A percentile compares a stretch with the other conserved stretches of the same genome.
These are phyloP conservation scores for Cladorrhinum sp. DNA, from an alignment of 2,329 filamentous ascomycete genomes.

Conservation along the genomic window DNA sequence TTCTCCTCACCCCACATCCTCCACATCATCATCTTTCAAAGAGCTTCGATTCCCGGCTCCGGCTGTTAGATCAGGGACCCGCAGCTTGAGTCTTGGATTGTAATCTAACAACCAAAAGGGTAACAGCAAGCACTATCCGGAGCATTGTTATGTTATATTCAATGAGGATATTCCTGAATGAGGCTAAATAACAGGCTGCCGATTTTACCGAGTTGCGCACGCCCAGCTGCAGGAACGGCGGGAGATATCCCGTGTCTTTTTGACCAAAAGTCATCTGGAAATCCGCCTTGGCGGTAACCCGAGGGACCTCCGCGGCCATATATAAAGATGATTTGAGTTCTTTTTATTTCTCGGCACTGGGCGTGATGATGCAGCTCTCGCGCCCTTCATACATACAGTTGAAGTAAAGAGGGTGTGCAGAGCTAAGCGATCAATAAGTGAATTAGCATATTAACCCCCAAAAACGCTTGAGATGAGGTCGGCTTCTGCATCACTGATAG, in stretches of 20 bases:
- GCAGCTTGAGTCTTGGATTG: constrained; percentile 10
- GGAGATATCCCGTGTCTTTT: constrained; percentile 17
- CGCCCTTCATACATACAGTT: too few species aligned
- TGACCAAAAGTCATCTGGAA: constrained; percentile 1
- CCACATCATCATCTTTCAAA: not conserved
- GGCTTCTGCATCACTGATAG: not conserved
- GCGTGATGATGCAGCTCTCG: not conserved
- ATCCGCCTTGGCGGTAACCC: constrained; percentile 26
- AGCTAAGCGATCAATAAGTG: not conserved
- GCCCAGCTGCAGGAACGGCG: constrained; percentile 22
- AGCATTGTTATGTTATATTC: constrained; percentile 20
- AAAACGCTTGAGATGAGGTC: not conserved
- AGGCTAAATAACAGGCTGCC: constrained; percentile 29
- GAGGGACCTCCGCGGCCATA: constrained; percentile 8
- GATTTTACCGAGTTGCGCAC: constrained; percentile 26
- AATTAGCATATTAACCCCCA: constrained; percentile 12
- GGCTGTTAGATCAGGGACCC: constrained; percentile 20
- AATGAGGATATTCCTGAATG: constrained; percentile 10
- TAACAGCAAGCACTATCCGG: constrained; percentile 24
- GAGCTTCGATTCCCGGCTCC: constrained; percentile 11
- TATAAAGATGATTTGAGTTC: not conserved
- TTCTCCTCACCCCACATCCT: not conserved
- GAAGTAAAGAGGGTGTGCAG: not conserved
- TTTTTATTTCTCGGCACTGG: constrained; percentile 19
- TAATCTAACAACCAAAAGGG: constrained; percentile 17